Percentiles rank a stretch among this genome's conserved stretches.
phyloP scores from a whole-genome alignment of 1,284 basidiomycete genomes.

The Cutaneotrichosporon mucoides region DNA sequence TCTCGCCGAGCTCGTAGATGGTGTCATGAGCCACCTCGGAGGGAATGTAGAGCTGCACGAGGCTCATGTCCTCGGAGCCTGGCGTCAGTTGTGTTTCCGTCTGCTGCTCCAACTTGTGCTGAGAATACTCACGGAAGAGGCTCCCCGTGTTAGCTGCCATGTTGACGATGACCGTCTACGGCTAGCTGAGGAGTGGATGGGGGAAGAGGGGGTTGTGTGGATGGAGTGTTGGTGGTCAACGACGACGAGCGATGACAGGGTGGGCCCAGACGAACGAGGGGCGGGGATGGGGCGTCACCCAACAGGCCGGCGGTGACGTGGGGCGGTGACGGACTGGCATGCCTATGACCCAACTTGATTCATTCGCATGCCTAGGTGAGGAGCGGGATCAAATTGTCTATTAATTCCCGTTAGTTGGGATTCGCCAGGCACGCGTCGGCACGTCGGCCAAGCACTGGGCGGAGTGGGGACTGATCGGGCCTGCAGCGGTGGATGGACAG shows the following conservation, averaged over 20 bases:
- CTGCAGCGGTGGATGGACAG: too few relatives aligned
- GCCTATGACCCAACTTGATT: too few relatives aligned
- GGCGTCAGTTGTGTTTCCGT: background rate
- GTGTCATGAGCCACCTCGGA: conserved; percentile 97
- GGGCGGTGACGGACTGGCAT: background rate
- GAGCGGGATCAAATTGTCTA: too few relatives aligned
- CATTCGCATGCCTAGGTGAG: too few relatives aligned
- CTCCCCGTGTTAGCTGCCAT: conserved; percentile 46
- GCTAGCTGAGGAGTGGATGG: background rate
- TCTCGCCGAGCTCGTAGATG: conserved; percentile 88
- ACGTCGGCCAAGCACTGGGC: too few relatives aligned
- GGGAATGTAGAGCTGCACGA: conserved; percentile 96
- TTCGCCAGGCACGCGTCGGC: too few relatives aligned
- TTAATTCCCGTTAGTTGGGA: too few relatives aligned
- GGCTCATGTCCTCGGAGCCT: conserved; percentile 96
- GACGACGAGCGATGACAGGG: background rate
- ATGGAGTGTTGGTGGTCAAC: background rate
- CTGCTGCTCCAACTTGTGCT: too few relatives aligned
- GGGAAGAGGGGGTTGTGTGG: background rate
- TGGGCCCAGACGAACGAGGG: background rate
- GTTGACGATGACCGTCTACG: conserved; percentile 5
- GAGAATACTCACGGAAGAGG: conserved; percentile 68
- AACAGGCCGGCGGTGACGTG: background rate
- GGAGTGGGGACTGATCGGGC: too few relatives aligned
- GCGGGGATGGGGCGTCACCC: background rate